phyloP scores from a whole-genome alignment of 192 early-diverging fungal species.

The Podila horticola region DNA sequence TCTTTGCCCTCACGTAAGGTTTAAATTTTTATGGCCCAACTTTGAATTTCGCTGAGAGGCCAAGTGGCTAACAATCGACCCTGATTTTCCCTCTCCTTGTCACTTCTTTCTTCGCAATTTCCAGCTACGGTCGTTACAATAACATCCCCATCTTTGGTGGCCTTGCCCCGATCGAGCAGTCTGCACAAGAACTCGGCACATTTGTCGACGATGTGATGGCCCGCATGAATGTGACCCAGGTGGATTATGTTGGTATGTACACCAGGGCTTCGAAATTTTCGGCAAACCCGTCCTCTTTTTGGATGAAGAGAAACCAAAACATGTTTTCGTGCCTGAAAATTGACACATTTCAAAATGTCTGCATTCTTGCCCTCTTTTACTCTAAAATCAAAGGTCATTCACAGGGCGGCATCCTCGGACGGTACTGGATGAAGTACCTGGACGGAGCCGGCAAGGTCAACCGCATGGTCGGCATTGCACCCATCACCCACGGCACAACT shows the following conservation, averaged over 20 bases:
- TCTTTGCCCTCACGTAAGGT: constrained; percentile 27
- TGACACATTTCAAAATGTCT: too few species aligned
- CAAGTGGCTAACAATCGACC: too few species aligned
- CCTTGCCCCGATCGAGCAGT: constrained; percentile 20
- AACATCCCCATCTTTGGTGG: constrained; percentile 24
- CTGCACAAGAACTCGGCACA: constrained; percentile 28
- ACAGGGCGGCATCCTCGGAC: constrained; percentile 34
- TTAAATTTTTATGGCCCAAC: neutral
- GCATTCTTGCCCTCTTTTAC: too few species aligned
- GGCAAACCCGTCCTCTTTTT: too few species aligned
- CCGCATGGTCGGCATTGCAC: constrained; percentile 33
- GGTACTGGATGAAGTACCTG: constrained; percentile 40
- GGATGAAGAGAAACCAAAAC: too few species aligned
- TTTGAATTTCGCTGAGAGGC: too few species aligned
- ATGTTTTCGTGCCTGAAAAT: too few species aligned
- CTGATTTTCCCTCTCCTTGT: too few species aligned
- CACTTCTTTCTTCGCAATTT: too few species aligned
- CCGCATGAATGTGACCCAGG: constrained; percentile 18
- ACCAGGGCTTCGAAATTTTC: too few species aligned
- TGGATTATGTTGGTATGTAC: constrained; percentile 26
- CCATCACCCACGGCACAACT: constrained; percentile 42
- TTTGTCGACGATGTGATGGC: constrained; percentile 24
- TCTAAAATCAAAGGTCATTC: constrained; percentile 9
- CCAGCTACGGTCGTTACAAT: constrained; percentile 20
- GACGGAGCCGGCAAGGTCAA: constrained; percentile 38